These are phyloP conservation scores for Lolium perenne DNA, from an alignment of 176 grass and related monocot species.

Conservation along the genomic window DNA sequence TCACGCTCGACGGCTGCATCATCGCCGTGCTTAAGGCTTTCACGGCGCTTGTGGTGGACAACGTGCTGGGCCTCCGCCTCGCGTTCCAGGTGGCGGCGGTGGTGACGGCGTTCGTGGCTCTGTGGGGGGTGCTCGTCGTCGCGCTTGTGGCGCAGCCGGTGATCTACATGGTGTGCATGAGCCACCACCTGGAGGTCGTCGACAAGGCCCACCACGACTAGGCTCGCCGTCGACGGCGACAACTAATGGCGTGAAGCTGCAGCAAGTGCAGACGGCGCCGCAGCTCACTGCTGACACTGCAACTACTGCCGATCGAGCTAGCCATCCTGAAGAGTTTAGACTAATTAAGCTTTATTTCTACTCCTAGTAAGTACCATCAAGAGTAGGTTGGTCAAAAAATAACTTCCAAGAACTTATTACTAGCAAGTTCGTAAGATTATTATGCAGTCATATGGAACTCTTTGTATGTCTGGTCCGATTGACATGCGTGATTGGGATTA, in stretches of 20 bases:
- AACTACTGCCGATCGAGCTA: too few species aligned
- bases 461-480: background rate
- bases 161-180: background rate
- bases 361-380: too few species aligned
- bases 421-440: background rate
- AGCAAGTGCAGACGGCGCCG: background rate
- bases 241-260: background rate
- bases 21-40: background rate
- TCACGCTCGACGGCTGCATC: background rate
- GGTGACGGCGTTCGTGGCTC: background rate
- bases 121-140: background rate
- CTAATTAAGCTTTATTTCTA: too few species aligned
- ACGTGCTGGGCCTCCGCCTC: background rate
- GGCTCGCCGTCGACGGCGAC: background rate
- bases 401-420: background rate
- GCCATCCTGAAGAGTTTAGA: too few species aligned
- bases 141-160: slow-evolving; percentile 17
- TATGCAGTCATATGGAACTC: background rate
- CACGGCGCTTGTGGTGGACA: background rate
- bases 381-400: too few species aligned
- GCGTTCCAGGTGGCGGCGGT: background rate
- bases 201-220: background rate
- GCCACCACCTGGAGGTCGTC: background rate
- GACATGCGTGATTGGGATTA: background rate
- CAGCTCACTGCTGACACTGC: background rate